Base-by-base conservation (phyloP, 2,329 filamentous ascomycete genomes). In the Cladosporium sp. region DNA sequence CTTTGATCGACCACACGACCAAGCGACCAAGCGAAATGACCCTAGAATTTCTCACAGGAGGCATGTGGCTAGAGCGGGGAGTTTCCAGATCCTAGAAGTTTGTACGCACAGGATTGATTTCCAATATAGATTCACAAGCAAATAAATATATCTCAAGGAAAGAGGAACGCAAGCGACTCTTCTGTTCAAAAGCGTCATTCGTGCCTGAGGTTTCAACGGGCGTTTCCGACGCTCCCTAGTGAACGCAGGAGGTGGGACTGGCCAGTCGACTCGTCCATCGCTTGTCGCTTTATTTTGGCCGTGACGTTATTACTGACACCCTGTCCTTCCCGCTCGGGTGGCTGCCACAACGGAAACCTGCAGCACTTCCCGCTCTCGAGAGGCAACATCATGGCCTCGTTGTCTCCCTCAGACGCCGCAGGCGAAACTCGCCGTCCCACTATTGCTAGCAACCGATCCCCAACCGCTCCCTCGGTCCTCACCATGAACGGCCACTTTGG, bases 401-500 rank as follows among this genome's bases (percentile, higher is more conserved):
- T 50, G 16, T 43, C 48, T 22, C 48, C 48, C 32, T 36, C 42
- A 22, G 48, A 39, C 40, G 27, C n/a, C n/a, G 18, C 27, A 38
- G 48, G 48, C 40, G 27, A 25, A 13, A 27, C 39, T 25, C n/a
- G 39, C 39, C 48, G 48, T n/a, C 48, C 48, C 25, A 20, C 30
- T 12, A 20, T 43, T 12, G 36, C 20, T 18, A 50, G 32, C 20
- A 43, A 38, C 32, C 57, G 63, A 54, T 56, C 62, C 40, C 55
- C 63, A 43, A 66, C 66, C 42, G 65, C 66, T 8, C 65, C 66
- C 33, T 50, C 60, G 13, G 56, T 63, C 52, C 59, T 66, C 59
- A 73, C 75, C 66, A 75, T 89, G 82, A 94, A 93, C 72, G 84
- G 85, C 67, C 86, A 92, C 69, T 90, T 92, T 70, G 84, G 86